phyloP scores from a whole-genome alignment of 371 early-diverging fungal species.

The Mortierella sp. region DNA sequence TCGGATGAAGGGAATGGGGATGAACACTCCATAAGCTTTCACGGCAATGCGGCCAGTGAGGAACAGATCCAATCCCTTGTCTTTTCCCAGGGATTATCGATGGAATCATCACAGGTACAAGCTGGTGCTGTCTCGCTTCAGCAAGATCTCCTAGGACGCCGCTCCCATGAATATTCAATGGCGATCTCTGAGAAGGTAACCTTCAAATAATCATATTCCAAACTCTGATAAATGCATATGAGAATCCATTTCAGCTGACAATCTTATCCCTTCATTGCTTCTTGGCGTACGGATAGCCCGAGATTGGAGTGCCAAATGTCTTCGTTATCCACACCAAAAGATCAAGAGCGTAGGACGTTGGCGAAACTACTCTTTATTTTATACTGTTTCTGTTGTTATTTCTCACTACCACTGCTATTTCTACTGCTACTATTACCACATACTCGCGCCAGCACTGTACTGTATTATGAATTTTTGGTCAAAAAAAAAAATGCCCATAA shows the following conservation, averaged over 20 bases:
- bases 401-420: too few species aligned
- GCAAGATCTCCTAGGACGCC: conserved; percentile 9
- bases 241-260: neutral
- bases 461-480: too few species aligned
- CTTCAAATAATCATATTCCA: neutral
- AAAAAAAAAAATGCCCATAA: neutral
- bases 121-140: neutral
- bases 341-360: conserved; percentile 22
- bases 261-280: neutral
- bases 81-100: neutral
- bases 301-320: conserved; percentile 68
- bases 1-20: neutral
- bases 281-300: conserved; percentile 57
- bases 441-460: too few species aligned
- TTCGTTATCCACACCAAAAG: conserved; percentile 62
- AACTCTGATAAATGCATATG: neutral
- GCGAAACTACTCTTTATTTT: neutral
- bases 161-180: conserved; percentile 4
- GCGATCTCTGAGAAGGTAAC: conserved; percentile 29
- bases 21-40: neutral
- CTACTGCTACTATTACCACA: neutral
- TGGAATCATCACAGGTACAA: conserved; percentile 4
- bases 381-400: neutral
- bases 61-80: conserved; percentile 12
- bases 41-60: neutral